phyloP scores from a whole-genome alignment of 495 filamentous ascomycete species.

The Evansstolkia leycettana region DNA sequence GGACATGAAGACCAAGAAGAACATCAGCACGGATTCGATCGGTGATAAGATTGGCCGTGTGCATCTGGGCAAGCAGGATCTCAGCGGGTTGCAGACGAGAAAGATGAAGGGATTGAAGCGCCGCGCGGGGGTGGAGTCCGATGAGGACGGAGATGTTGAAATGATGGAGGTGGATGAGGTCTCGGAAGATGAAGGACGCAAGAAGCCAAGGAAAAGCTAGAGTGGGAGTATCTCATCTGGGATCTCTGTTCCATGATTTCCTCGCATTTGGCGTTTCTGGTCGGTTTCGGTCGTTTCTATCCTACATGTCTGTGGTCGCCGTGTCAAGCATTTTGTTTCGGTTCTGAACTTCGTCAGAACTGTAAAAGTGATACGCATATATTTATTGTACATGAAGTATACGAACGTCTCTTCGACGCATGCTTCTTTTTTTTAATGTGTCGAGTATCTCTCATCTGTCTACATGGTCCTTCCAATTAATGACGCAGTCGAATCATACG shows the following conservation, averaged over 20 bases:
- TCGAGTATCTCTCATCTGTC: not conserved
- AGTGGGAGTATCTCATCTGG: not conserved
- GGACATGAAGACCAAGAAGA: conserved; percentile 71
- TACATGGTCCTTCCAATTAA: not conserved
- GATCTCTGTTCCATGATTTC: not conserved
- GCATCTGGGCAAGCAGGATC: conserved; percentile 84
- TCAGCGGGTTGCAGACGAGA: conserved; percentile 76
- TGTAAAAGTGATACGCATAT: too few relatives aligned
- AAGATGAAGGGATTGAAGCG: conserved; percentile 99
- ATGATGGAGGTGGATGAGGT: conserved; percentile 35
- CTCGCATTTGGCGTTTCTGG: conserved; percentile 9
- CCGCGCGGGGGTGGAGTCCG: conserved; percentile 41
- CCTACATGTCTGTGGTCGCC: not conserved
- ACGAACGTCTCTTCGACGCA: too few relatives aligned
- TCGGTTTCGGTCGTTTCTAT: conserved; percentile 3
- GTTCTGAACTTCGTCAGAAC: not conserved
- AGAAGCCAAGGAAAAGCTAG: conserved; percentile 26
- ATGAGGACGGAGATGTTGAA: conserved; percentile 24
- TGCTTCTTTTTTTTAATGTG: too few relatives aligned
- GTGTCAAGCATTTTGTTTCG: not conserved
- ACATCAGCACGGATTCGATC: conserved; percentile 77
- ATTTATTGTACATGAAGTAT: too few relatives aligned
- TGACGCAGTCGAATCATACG: not conserved
- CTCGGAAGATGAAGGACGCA: conserved; percentile 27
- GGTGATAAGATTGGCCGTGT: conserved; percentile 94